Percentiles rank a stretch among this genome's conserved stretches.
phyloP scores from a whole-genome alignment of 371 early-diverging fungal species.

The Haplosporangium sp. region DNA sequence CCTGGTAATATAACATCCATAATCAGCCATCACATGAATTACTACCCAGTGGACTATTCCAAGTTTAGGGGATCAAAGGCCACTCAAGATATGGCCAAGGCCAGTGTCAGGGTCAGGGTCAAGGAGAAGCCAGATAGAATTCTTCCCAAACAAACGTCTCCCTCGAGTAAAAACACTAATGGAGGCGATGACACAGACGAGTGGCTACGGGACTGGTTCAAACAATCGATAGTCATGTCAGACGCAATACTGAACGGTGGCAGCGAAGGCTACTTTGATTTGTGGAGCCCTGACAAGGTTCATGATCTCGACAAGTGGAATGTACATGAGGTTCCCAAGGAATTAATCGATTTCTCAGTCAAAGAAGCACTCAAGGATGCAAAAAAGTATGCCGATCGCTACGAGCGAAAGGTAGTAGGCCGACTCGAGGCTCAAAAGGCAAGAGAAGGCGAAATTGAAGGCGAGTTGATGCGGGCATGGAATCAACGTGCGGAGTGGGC shows the following conservation, averaged over 20 bases:
- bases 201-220: conserved; percentile 11
- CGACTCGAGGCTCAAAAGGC: not conserved
- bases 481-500: conserved; percentile 10
- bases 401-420: not conserved
- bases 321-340: not conserved
- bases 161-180: not conserved
- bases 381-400: not conserved
- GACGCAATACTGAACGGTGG: not conserved
- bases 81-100: too few relatives aligned
- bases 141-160: not conserved
- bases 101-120: not conserved
- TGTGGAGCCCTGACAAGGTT: conserved; percentile 10
- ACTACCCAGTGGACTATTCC: conserved; percentile 10
- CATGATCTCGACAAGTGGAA: not conserved
- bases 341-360: conserved; percentile 5
- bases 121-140: not conserved
- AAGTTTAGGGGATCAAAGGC: not conserved
- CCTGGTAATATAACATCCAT: too few relatives aligned
- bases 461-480: not conserved
- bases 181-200: not conserved
- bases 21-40: conserved; percentile 4
- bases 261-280: not conserved
- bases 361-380: conserved; percentile 17
- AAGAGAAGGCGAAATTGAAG: not conserved
- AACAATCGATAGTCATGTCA: not conserved